Base-by-base conservation (phyloP, 2,329 filamentous ascomycete species). In the Colletotrichum eleusines region DNA sequence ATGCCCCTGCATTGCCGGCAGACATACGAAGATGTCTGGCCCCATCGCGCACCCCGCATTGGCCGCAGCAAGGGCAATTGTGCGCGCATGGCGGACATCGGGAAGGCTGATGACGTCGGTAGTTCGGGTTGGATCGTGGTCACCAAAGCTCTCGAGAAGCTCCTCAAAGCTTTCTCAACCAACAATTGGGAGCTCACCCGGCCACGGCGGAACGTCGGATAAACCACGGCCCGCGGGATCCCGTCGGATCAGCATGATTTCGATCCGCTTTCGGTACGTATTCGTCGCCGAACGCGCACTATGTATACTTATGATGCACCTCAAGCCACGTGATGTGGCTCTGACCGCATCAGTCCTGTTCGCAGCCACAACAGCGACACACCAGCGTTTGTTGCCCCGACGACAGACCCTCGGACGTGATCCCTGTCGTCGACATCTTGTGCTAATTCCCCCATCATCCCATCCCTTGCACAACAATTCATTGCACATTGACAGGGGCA, bases 1-100 rank as follows among this genome's bases (percentile, higher is more conserved):
- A 92, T 89, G 62, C 82, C 78, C 77, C 90, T 84, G 80, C 88
- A 89, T 80, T 88, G 87, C 59, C 82, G 80, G 77, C 86, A 89
- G 58, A 87, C 79, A 71, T 83, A 86, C 16, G 77, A 75, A 46
- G 78, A 76, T 73, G 74, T 63, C 40, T 57, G 53, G 57, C 57
- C 20, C 75, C 71, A 65, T 78, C 72, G 75, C 61, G 79, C 66
- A 72, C 78, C 74, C 18, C 78, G 80, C 51, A 80, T 77, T 69
- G 81, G 75, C 73, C 80, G 77, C 60, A 80, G 63, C 64, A 86
- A 75, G 69, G 81, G 78, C 75, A 80, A 79, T 75, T 82, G 81
- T 73, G 82, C 80, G 77, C 81, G 82, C 84, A 87, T 86, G 74
- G 75, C 80, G 73, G 53, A 69, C 57, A 60, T 57, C 58, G 38